Conservation (phyloP, 768 basidiomycete species). For the Pleurotus djamor region DNA sequence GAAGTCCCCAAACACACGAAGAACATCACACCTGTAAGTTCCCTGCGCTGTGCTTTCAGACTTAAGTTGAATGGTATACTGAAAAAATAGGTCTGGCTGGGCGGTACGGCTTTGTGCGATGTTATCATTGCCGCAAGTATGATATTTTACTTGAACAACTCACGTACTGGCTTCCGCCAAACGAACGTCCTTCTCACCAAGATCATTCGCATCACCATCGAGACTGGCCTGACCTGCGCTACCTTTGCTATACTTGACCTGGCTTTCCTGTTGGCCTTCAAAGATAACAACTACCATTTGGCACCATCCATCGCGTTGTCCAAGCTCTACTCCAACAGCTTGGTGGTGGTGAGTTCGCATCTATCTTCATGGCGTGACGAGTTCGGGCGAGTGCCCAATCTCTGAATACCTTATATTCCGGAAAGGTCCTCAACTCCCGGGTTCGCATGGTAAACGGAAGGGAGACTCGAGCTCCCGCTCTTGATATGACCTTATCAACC, state of each 20-base stretch:
- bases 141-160: slow-evolving; percentile 17
- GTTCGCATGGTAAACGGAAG: neutral
- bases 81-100: slow-evolving; percentile 13
- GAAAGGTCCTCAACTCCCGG: neutral
- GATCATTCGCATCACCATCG: slow-evolving; percentile 18
- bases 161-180: slow-evolving; percentile 16
- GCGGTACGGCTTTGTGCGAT: slow-evolving; percentile 19
- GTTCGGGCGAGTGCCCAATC: neutral
- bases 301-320: slow-evolving; percentile 18
- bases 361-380: neutral
- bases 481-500: neutral
- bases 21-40: neutral
- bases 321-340: slow-evolving; percentile 21
- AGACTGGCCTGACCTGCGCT: slow-evolving; percentile 19
- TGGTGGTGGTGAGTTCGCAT: slow-evolving; percentile 14
- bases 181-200: slow-evolving; percentile 16
- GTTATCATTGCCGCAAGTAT: slow-evolving; percentile 17
- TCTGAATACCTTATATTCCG: no score
- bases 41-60: neutral
- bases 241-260: slow-evolving; percentile 19
- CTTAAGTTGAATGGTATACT: neutral
- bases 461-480: neutral
- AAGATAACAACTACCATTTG: slow-evolving; percentile 19
- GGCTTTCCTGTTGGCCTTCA: slow-evolving; percentile 14
- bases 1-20: slow-evolving; percentile 3